A percentile compares a stretch with the other conserved stretches of the same genome.
Evolutionary conservation across 805 yeast species (phyloP).

Genomic region (Yamadazyma ubonensis): DNA sequence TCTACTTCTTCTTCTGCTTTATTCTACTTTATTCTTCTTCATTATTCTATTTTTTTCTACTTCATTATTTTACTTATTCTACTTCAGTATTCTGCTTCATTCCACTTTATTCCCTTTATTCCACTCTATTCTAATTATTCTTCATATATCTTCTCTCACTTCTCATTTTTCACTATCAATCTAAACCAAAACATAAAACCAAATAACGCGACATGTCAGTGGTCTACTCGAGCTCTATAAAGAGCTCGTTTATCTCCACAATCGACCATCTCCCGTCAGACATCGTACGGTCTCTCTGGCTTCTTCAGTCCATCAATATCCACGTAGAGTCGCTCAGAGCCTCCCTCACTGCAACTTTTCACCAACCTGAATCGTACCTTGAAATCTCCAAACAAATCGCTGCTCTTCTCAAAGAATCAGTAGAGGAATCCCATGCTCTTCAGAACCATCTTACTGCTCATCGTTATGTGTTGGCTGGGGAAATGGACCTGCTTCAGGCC

Average conservation of each 20-base stretch:
- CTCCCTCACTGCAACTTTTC: conserved; percentile 21
- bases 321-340: conserved; percentile 22
- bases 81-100: too few species aligned
- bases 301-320: conserved; percentile 38
- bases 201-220: conserved; percentile 7
- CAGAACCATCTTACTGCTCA: conserved; percentile 33
- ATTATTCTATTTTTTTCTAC: too few species aligned
- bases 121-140: too few species aligned
- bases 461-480: conserved; percentile 13
- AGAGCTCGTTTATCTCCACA: conserved; percentile 39
- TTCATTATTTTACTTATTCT: too few species aligned
- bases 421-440: conserved; percentile 27
- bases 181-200: too few species aligned
- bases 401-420: conserved; percentile 22
- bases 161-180: too few species aligned
- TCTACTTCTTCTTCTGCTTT: too few species aligned
- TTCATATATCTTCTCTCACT: too few species aligned
- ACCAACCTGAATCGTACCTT: conserved; percentile 13
- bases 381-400: too few species aligned
- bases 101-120: too few species aligned
- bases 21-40: too few species aligned
- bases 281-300: conserved; percentile 42
- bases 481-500: conserved; percentile 20
- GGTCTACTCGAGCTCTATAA: conserved; percentile 8
- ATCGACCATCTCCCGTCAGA: conserved; percentile 46